Evolutionary conservation across 2,329 filamentous ascomycete genomes (phyloP).

Genomic region (Paraphoma sp.): DNA sequence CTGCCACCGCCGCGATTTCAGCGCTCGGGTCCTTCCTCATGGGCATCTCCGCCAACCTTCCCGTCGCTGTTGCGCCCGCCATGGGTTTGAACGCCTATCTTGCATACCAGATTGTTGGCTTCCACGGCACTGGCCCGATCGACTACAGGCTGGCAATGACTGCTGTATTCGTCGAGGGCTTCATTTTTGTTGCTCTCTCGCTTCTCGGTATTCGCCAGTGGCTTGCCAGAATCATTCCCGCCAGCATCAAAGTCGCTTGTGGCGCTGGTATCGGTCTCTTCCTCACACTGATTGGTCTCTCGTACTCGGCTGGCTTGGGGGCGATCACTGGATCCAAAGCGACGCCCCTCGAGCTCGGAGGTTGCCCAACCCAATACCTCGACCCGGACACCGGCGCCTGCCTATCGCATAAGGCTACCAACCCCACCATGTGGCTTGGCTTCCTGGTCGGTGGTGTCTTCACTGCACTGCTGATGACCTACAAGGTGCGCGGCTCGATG

Average conservation of each 20-base stretch:
- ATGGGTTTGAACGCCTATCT: slow-evolving; percentile 93
- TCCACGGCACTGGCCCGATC: slow-evolving; percentile 73
- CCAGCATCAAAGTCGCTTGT: slow-evolving; percentile 89
- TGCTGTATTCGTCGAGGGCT: slow-evolving; percentile 87
- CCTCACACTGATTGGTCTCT: slow-evolving; percentile 77
- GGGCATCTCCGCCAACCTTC: slow-evolving; percentile 82
- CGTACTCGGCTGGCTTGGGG: slow-evolving; percentile 83
- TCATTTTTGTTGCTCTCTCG: slow-evolving; percentile 81
- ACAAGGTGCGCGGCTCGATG: slow-evolving; percentile 84
- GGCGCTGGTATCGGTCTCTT: slow-evolving; percentile 89
- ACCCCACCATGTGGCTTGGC: slow-evolving; percentile 83
- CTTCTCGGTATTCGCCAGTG: slow-evolving; percentile 75
- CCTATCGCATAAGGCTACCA: slow-evolving; percentile 76
- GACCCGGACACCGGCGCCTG: slow-evolving; percentile 60
- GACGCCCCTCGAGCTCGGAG: slow-evolving; percentile 77
- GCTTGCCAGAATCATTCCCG: slow-evolving; percentile 69
- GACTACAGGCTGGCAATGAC: slow-evolving; percentile 76
- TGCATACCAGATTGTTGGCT: slow-evolving; percentile 80
- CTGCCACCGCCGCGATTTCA: slow-evolving; percentile 84
- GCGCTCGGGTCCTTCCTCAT: slow-evolving; percentile 80
- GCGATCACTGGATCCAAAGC: slow-evolving; percentile 70
- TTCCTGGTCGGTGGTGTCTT: slow-evolving; percentile 85
- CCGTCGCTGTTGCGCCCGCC: slow-evolving; percentile 74
- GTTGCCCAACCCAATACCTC: slow-evolving; percentile 66
- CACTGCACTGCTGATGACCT: slow-evolving; percentile 82